phyloP scores from a whole-genome alignment of 495 filamentous ascomycete genomes.

The Talaromyces ruber region DNA sequence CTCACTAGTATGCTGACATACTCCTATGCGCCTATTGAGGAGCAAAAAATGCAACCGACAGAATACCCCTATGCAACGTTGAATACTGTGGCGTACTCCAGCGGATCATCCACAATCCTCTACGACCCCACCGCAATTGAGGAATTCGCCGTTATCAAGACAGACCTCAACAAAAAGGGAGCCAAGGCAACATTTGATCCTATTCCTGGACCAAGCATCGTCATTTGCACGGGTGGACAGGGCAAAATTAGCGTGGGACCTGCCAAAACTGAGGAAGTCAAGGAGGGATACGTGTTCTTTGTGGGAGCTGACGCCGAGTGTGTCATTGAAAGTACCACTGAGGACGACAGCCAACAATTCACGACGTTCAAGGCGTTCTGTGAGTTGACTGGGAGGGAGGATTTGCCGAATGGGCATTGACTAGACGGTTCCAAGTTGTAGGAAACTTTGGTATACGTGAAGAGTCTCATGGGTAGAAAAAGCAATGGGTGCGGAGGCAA shows the following conservation, averaged over 20 bases:
- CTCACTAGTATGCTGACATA: constrained; percentile 93
- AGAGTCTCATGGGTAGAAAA: background rate
- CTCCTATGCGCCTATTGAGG: constrained; percentile 81
- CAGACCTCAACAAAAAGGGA: constrained; percentile 57
- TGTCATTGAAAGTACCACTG: constrained; percentile 58
- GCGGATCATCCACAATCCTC: constrained; percentile 56
- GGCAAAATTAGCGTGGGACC: constrained; percentile 79
- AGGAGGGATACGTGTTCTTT: constrained; percentile 82
- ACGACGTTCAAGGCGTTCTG: constrained; percentile 95
- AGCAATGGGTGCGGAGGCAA: background rate
- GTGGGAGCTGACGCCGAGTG: constrained; percentile 85
- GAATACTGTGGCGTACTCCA: constrained; percentile 69
- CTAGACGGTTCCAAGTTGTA: background rate
- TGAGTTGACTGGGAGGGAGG: constrained; percentile 58
- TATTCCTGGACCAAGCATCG: constrained; percentile 81
- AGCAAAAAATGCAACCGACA: constrained; percentile 82
- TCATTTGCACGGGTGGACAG: constrained; percentile 78
- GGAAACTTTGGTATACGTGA: background rate
- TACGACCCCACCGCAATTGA: constrained; percentile 90
- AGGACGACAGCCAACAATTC: constrained; percentile 50
- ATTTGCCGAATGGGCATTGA: constrained; percentile 30
- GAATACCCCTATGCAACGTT: constrained; percentile 79
- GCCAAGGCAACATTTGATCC: constrained; percentile 80
- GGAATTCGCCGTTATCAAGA: constrained; percentile 86
- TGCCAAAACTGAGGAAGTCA: constrained; percentile 59